These are phyloP conservation scores for Agrostemma githago DNA, from an alignment of 148 eudicot genomes.

Conservation along the genomic window DNA sequence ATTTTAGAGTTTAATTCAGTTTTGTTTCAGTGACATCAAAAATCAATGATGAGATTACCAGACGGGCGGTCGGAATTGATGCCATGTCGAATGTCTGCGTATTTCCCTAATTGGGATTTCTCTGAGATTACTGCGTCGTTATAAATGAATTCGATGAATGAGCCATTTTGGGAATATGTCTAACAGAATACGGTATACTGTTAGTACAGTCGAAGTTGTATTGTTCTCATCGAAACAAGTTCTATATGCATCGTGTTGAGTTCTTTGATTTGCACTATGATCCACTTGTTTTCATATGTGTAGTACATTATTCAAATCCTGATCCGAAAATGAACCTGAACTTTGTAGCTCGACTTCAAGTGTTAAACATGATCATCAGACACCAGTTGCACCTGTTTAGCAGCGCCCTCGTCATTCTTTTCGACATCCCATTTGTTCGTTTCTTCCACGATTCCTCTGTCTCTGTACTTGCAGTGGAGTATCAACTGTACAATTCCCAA, in stretches of 20 bases:
- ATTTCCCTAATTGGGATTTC: conserved; percentile 5
- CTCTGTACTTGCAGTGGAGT: conserved; percentile 55
- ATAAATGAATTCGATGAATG: too few relatives aligned
- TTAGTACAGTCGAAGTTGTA: too few relatives aligned
- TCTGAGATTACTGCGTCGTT: neutral
- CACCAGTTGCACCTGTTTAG: conserved; percentile 30
- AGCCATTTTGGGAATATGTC: too few relatives aligned
- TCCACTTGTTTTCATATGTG: neutral
- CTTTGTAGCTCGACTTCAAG: conserved; percentile 19
- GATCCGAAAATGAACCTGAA: neutral
- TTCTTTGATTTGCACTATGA: neutral
- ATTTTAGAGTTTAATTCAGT: too few relatives aligned
- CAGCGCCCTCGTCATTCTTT: conserved; percentile 27
- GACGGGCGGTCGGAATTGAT: conserved; percentile 29
- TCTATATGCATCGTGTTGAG: neutral
- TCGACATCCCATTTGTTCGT: conserved; percentile 45
- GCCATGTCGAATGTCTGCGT: conserved; percentile 25
- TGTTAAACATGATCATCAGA: conserved; percentile 19
- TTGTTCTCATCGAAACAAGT: neutral
- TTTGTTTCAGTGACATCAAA: too few relatives aligned
- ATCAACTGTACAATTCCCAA: conserved; percentile 50
- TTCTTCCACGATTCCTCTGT: conserved; percentile 28
- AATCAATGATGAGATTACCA: conserved; percentile 6
- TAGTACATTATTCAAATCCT: neutral
- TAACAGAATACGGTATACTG: too few relatives aligned